Percentiles rank a stretch among this genome's conserved stretches.
phyloP scores from a whole-genome alignment of 495 filamentous ascomycete genomes.

The Penicillium odoratum region DNA sequence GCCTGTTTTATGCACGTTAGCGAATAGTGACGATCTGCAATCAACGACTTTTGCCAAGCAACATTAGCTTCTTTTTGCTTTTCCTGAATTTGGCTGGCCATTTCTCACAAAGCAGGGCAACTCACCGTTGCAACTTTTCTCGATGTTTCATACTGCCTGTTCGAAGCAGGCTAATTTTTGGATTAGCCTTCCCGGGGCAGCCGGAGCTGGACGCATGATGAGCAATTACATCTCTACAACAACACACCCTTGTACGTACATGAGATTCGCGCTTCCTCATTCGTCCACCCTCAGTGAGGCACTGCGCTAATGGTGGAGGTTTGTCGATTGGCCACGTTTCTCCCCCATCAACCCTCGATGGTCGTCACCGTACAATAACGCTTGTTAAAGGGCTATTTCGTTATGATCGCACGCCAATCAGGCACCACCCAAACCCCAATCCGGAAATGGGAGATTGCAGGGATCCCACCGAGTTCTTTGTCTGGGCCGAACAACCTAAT shows the following conservation, averaged over 20 bases:
- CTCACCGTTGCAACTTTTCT: neutral
- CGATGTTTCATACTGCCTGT: neutral
- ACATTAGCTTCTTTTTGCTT: neutral
- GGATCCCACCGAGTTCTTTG: conserved; percentile 9
- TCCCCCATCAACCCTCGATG: neutral
- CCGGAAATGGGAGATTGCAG: neutral
- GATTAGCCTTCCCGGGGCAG: conserved; percentile 1
- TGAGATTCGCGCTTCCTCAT: conserved; percentile 1
- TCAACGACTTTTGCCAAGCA: conserved; percentile 11
- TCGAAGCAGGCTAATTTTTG: neutral
- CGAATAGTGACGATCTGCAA: conserved; percentile 22
- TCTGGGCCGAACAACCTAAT: neutral
- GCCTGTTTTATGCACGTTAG: conserved; percentile 18
- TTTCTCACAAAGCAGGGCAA: neutral
- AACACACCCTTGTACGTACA: conserved; percentile 4
- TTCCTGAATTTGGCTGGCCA: neutral
- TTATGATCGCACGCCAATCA: conserved; percentile 3
- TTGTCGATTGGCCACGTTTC: conserved; percentile 5
- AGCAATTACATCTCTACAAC: conserved; percentile 2
- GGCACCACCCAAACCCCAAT: neutral
- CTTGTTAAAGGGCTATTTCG: neutral
- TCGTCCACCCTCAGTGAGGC: neutral
- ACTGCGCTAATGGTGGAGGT: neutral
- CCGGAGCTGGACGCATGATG: conserved; percentile 6
- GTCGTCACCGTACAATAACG: neutral